Conservation (phyloP, 768 basidiomycete species). For the Basidioascus undulatus region DNA sequence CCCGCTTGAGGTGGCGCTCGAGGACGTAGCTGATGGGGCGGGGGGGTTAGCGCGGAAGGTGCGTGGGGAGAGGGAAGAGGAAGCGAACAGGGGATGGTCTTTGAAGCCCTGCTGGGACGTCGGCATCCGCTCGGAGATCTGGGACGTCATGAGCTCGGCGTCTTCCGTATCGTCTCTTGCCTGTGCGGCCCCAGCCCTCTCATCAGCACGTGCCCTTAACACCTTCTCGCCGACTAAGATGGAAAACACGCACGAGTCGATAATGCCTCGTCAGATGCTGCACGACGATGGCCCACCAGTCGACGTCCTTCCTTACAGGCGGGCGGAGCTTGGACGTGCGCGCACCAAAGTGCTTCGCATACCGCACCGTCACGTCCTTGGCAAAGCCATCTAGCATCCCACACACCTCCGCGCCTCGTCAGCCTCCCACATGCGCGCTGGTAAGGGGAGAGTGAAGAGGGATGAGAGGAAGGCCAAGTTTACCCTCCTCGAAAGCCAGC, state of each 20-base stretch:
- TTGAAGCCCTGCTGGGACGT: constrained; percentile 77
- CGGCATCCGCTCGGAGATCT: constrained; percentile 79
- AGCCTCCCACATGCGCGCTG: too few species aligned
- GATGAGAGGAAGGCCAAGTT: too few species aligned
- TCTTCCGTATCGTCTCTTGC: constrained; percentile 83
- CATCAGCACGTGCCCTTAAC: background rate
- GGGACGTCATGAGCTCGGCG: constrained; percentile 51
- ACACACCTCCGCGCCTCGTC: too few species aligned
- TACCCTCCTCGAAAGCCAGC: constrained; percentile 67
- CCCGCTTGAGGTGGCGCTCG: constrained; percentile 61
- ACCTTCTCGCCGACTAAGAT: background rate
- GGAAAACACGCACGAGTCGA: constrained; percentile 35
- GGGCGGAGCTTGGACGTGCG: constrained; percentile 27
- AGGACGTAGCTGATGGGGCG: constrained; percentile 80
- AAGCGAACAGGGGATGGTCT: constrained; percentile 62
- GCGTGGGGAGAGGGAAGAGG: background rate
- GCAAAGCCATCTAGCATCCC: constrained; percentile 78
- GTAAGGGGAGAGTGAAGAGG: too few species aligned
- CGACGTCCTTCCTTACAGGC: constrained; percentile 20
- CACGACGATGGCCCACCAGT: constrained; percentile 68
- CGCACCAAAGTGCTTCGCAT: constrained; percentile 54
- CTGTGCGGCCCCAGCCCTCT: constrained; percentile 21
- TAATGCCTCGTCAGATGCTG: constrained; percentile 44
- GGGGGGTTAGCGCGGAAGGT: too few species aligned
- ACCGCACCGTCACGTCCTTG: constrained; percentile 73